Percentiles rank a stretch among this genome's conserved stretches.
Conservation (phyloP, 768 basidiomycete species). For the Sarcomyxa edulis region DNA sequence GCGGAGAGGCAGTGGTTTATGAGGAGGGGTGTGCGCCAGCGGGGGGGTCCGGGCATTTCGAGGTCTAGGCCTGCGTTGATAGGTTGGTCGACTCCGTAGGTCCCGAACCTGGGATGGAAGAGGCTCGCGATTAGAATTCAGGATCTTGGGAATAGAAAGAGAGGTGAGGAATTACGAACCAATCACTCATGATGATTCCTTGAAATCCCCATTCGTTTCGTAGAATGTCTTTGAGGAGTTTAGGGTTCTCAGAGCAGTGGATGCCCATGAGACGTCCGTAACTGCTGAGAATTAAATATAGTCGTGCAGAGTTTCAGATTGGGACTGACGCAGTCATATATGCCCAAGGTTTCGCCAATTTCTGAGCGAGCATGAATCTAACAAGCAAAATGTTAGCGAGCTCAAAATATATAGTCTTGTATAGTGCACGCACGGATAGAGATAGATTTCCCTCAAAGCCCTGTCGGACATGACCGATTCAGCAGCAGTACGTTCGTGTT, state of each 20-base stretch:
- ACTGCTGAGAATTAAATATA: background rate
- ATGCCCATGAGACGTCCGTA: conserved; percentile 53
- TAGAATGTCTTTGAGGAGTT: conserved; percentile 45
- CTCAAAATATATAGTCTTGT: too few relatives aligned
- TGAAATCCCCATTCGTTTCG: too few relatives aligned
- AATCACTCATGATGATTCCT: conserved; percentile 62
- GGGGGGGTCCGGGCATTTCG: too few relatives aligned
- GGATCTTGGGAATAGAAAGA: too few relatives aligned
- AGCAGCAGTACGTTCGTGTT: too few relatives aligned
- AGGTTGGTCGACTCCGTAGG: conserved; percentile 39
- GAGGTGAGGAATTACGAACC: too few relatives aligned
- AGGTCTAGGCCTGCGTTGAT: conserved; percentile 62
- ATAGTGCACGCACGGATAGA: too few relatives aligned
- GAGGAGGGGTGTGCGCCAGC: conserved; percentile 29
- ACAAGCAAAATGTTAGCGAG: too few relatives aligned
- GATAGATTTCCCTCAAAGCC: conserved; percentile 62
- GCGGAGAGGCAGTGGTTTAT: conserved; percentile 26
- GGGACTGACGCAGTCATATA: conserved; percentile 46
- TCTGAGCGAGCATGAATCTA: conserved; percentile 55
- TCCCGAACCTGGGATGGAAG: too few relatives aligned
- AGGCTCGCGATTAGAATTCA: too few relatives aligned
- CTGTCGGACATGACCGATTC: conserved; percentile 43
- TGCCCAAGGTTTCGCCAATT: conserved; percentile 52
- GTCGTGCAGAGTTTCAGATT: too few relatives aligned
- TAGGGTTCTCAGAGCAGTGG: conserved; percentile 51